Conservation (phyloP, 1,284 basidiomycete genomes). For the Boletus smithii region DNA sequence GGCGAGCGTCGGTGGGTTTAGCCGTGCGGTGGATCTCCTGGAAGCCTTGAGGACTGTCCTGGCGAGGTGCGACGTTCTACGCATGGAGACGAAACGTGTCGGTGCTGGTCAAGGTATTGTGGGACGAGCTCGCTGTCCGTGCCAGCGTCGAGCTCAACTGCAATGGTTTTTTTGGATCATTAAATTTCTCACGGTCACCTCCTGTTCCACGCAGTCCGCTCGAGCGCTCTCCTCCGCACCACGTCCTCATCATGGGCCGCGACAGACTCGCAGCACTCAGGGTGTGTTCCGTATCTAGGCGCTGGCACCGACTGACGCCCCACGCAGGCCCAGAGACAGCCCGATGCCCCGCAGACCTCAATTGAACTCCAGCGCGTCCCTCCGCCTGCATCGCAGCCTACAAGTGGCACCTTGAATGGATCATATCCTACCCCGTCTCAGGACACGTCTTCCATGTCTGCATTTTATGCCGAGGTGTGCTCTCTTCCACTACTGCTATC, state of each 20-base stretch:
- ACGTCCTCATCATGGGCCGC: constrained; percentile 23
- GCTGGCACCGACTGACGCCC: constrained; percentile 1
- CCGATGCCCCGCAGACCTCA: constrained; percentile 18
- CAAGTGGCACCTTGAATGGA: constrained; percentile 2
- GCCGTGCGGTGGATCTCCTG: constrained; percentile 4
- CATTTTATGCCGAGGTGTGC: constrained; percentile 34
- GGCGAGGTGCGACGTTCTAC: constrained; percentile 25
- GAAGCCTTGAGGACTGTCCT: constrained; percentile 18
- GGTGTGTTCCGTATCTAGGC: constrained; percentile 9
- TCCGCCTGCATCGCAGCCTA: constrained; percentile 5
- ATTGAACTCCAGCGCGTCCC: constrained; percentile 31
- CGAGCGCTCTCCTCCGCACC: background rate
- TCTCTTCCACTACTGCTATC: background rate
- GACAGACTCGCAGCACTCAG: constrained; percentile 36
- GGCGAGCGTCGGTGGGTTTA: constrained; percentile 16
- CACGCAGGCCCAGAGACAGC: constrained; percentile 31
- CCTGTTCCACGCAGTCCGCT: background rate
- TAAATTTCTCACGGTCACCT: constrained; percentile 20
- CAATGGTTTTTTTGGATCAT: background rate
- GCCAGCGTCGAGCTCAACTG: background rate
- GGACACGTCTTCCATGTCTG: constrained; percentile 27
- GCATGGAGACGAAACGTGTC: constrained; percentile 13
- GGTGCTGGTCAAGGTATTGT: background rate
- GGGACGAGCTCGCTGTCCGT: constrained; percentile 9
- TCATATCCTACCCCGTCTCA: constrained; percentile 5